Evolutionary conservation across 352 stramenopile species (phyloP), one percentile per base, ranked within the genome.

Genomic region (Phytophthora ohioensis): DNA sequence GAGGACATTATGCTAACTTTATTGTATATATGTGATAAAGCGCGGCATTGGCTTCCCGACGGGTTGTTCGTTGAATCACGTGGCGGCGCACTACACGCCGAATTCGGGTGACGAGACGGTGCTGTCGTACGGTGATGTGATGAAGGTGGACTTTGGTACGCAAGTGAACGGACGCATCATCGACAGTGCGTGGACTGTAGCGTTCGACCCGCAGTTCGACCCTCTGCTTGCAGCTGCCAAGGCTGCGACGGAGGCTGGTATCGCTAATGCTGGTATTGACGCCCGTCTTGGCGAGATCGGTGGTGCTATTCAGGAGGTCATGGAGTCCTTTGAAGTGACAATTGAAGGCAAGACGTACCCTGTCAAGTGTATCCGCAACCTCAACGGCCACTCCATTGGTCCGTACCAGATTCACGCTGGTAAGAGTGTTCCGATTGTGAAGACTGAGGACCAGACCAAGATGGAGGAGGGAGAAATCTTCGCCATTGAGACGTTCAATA

Each of bases 391-490:
- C 81, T 98, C 88, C n/a, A 99, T 99, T 71, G 96, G 81, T 9
- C 95, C 90, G 5, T 99, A 99, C 79, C 91, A 98, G 73, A 99
- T 99, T 73, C 91, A 97, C 75, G 97, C 75, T 31, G 97, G 96
- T 39, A 99, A 99, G 80, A 98, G 84, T 15, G 97, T 99, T 9
- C 97, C 97, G 2, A 99, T 99, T 65, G 94, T 99, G 30, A 98
- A 98, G 75, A 90, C 80, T 3, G 70, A 80, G 30, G 91, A 98
- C 67, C 81, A 93, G 35, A 98, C 95, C 17, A 98, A 97, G 73
- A 99, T 99, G 97, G 95, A 99, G 78, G 97, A 99, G 76, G 94
- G 95, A 31, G 96, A 99, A 80, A 95, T 99, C 54, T 99, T 98
- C 71, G 97, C 97, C 31, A 99, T 99, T 75, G 96, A 99, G 78